Evolutionary conservation across 352 stramenopile species (phyloP).

Genomic region (Plasmopara halstedii): DNA sequence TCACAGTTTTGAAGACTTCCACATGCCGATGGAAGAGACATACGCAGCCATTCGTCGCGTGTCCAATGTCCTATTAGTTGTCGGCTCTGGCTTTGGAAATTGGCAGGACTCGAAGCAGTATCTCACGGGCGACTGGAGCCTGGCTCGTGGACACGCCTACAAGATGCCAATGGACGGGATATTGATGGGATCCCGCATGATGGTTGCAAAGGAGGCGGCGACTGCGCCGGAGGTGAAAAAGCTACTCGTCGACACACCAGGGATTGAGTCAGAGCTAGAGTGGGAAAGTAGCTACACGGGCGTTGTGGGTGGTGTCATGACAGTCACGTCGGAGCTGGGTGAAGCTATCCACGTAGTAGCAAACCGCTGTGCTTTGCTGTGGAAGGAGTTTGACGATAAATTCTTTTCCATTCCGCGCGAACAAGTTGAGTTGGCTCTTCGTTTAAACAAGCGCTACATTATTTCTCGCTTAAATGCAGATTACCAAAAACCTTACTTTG

Average conservation of each 20-base stretch:
- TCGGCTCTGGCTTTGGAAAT: slow-evolving; percentile 83
- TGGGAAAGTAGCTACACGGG: slow-evolving; percentile 79
- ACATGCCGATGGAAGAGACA: slow-evolving; percentile 58
- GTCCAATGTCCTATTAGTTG: slow-evolving; percentile 77
- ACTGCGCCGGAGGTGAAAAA: slow-evolving; percentile 79
- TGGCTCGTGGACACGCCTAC: slow-evolving; percentile 31
- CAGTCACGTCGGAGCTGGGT: slow-evolving; percentile 76
- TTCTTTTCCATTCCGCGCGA: slow-evolving; percentile 77
- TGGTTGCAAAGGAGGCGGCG: slow-evolving; percentile 84
- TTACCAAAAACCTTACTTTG: slow-evolving; percentile 89
- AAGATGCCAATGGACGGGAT: slow-evolving; percentile 83
- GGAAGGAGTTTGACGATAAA: slow-evolving; percentile 81
- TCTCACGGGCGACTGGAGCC: slow-evolving; percentile 78
- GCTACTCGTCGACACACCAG: slow-evolving; percentile 70
- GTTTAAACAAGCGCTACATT: slow-evolving; percentile 67
- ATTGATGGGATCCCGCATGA: slow-evolving; percentile 73
- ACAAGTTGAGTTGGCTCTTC: slow-evolving; percentile 56
- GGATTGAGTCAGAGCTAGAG: slow-evolving; percentile 58
- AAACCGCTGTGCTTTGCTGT: slow-evolving; percentile 67
- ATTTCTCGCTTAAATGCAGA: slow-evolving; percentile 76
- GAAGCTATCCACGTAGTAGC: slow-evolving; percentile 83
- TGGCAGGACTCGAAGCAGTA: slow-evolving; percentile 76
- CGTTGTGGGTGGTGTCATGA: slow-evolving; percentile 63
- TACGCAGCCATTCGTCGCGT: slow-evolving; percentile 74
- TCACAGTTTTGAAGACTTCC: slow-evolving; percentile 87